A percentile compares a stretch with the other conserved stretches of the same genome.
phyloP scores from a whole-genome alignment of 2,329 filamentous ascomycete species.

The Colletotrichum nymphaeae region DNA sequence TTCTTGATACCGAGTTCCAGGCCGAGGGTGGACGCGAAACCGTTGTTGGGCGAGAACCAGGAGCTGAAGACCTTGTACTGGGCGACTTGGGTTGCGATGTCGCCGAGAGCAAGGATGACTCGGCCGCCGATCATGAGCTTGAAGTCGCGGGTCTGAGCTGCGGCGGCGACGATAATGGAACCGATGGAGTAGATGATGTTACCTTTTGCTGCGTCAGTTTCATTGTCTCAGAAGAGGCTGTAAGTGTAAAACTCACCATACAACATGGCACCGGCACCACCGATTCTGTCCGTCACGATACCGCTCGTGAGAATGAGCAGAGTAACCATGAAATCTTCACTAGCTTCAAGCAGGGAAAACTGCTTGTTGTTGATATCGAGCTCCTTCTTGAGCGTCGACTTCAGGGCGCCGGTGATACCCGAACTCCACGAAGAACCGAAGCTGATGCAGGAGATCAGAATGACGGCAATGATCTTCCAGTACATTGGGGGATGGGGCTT shows the following conservation, averaged over 20 bases:
- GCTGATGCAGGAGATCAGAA: conserved; percentile 65
- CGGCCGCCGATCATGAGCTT: conserved; percentile 70
- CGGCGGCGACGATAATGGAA: conserved; percentile 68
- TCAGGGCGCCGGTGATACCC: conserved; percentile 71
- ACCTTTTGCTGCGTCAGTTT: conserved; percentile 49
- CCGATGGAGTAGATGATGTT: conserved; percentile 69
- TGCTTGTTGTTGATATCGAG: conserved; percentile 70
- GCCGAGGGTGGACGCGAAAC: conserved; percentile 70
- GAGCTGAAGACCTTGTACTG: conserved; percentile 75
- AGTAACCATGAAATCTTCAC: conserved; percentile 72
- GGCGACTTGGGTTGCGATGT: conserved; percentile 72
- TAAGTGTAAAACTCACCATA: conserved; percentile 1
- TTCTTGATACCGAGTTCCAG: conserved; percentile 72
- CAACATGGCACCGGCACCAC: conserved; percentile 60
- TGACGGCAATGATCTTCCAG: conserved; percentile 49
- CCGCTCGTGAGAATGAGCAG: conserved; percentile 66
- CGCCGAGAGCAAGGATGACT: conserved; percentile 67
- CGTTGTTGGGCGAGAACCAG: conserved; percentile 71
- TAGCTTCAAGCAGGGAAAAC: conserved; percentile 68
- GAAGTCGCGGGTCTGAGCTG: conserved; percentile 66
- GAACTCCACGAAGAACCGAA: conserved; percentile 71
- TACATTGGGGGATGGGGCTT: conserved; percentile 23
- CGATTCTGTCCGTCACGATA: conserved; percentile 67
- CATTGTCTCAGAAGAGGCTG: not conserved
- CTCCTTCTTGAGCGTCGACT: conserved; percentile 70